A percentile compares a stretch with the other conserved stretches of the same genome.
Conservation (phyloP, 805 yeast genomes). For the Ascoidea tarda region DNA sequence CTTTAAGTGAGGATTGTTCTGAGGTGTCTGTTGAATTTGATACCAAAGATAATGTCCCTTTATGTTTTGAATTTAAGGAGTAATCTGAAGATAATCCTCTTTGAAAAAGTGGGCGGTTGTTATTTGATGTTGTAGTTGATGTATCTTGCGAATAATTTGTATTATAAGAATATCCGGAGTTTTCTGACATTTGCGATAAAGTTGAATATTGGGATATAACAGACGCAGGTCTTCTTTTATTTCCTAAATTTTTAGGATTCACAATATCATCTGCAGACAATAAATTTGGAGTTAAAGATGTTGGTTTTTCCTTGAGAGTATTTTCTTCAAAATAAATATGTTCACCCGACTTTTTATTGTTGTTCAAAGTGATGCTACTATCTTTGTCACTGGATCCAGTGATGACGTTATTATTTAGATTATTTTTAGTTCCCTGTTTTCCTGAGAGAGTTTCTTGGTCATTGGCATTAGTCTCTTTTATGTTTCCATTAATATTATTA, state of each 20-base stretch:
- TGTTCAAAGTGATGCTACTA: neutral
- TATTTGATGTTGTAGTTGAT: neutral
- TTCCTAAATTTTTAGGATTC: neutral
- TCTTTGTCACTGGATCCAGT: neutral
- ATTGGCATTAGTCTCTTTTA: too few relatives aligned
- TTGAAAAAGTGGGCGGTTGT: neutral
- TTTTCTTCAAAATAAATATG: neutral
- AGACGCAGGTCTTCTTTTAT: neutral
- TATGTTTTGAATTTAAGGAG: neutral
- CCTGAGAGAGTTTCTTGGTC: too few relatives aligned
- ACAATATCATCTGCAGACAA: neutral
- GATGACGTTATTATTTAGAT: too few relatives aligned
- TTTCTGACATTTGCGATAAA: neutral
- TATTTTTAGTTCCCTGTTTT: too few relatives aligned
- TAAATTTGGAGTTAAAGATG: neutral
- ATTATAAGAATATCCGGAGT: neutral
- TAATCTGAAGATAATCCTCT: neutral
- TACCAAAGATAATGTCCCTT: neutral
- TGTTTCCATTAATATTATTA: too few relatives aligned
- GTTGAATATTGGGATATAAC: neutral
- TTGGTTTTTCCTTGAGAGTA: neutral
- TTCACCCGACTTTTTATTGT: too few relatives aligned
- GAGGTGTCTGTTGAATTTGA: neutral
- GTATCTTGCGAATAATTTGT: neutral
- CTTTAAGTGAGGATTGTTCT: neutral